These are phyloP conservation scores for Geotrichum bryndzae DNA, from an alignment of 1,139 yeast genomes.

Conservation along the genomic window DNA sequence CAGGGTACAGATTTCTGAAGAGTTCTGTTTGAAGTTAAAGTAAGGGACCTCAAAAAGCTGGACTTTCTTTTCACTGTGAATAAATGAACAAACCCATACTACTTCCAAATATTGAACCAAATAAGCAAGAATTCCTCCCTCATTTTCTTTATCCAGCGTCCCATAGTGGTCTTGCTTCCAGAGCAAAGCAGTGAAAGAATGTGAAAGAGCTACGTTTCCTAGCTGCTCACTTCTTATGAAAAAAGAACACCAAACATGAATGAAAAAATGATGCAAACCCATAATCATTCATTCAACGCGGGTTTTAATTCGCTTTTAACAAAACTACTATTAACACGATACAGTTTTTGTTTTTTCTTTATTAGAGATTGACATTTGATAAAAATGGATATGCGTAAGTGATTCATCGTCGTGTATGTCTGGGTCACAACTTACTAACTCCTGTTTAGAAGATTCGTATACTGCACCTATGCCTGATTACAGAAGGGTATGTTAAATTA, in stretches of 20 bases:
- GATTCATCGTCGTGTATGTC: background rate
- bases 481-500: conserved; percentile 47
- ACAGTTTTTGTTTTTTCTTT: background rate
- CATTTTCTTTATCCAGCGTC: background rate
- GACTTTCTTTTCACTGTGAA: background rate
- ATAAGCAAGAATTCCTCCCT: background rate
- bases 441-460: conserved; percentile 2
- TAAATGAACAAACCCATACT: background rate
- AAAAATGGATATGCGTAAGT: conserved; percentile 9
- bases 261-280: background rate
- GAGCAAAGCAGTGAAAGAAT: background rate
- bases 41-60: background rate
- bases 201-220: background rate
- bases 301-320: background rate
- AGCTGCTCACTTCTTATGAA: background rate
- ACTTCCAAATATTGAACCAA: background rate
- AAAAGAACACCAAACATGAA: background rate
- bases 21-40: background rate
- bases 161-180: background rate
- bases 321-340: background rate
- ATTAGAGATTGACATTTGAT: background rate
- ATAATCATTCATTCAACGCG: background rate
- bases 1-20: background rate
- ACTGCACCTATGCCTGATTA: background rate
- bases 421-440: background rate